Conservation (phyloP, 441 rosid species). For the Manihot esculenta region DNA sequence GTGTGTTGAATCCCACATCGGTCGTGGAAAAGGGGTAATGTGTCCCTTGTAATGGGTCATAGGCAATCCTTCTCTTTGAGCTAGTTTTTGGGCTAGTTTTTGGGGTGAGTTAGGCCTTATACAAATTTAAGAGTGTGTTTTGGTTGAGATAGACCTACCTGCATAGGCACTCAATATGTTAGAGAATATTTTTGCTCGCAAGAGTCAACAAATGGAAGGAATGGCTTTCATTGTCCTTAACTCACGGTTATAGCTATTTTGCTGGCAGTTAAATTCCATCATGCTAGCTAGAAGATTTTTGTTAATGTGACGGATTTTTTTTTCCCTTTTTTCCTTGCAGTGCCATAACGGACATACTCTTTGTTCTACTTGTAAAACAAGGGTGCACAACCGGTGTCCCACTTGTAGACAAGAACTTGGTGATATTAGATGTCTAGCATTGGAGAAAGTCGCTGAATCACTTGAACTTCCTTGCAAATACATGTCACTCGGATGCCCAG, state of each 20-base stretch:
- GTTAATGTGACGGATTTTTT: not conserved
- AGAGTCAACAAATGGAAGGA: not conserved
- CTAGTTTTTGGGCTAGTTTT: too few species aligned
- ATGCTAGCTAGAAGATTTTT: not conserved
- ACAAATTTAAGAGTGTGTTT: too few species aligned
- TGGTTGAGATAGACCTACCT: not conserved
- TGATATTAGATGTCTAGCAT: conserved; percentile 92
- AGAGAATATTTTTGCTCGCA: not conserved
- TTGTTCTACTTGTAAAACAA: conserved; percentile 85
- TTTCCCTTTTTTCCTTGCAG: conserved; percentile 52
- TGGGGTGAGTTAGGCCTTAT: too few species aligned
- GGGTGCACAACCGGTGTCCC: conserved; percentile 93
- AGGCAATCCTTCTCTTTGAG: too few species aligned
- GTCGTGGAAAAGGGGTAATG: too few species aligned
- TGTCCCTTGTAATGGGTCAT: too few species aligned
- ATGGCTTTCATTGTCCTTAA: not conserved
- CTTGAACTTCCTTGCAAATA: conserved; percentile 91
- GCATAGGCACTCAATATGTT: not conserved
- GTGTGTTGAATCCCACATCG: too few species aligned
- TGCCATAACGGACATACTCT: conserved; percentile 97
- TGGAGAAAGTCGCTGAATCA: conserved; percentile 95
- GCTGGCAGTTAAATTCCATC: not conserved
- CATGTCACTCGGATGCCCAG: conserved; percentile 75
- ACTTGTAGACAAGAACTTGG: conserved; percentile 99
- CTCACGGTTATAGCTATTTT: not conserved